Evolutionary conservation across 495 filamentous ascomycete species (phyloP), one percentile per base, ranked within the genome.

Genomic region (Hypoxylon trugodes): DNA sequence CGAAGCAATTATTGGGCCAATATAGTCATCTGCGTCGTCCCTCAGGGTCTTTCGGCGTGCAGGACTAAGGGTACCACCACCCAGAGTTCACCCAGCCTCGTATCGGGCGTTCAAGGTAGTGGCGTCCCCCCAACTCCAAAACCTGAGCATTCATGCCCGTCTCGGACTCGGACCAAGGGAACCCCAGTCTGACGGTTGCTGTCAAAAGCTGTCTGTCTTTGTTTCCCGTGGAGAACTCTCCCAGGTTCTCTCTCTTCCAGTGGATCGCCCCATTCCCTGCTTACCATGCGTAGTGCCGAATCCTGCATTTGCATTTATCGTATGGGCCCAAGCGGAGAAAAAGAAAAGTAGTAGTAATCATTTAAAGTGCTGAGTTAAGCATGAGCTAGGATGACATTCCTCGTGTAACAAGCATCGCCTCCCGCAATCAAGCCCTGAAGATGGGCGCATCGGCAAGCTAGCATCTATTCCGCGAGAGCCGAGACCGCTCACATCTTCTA

Each of bases 131-230:
- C 9, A 15, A 26, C 30, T 59, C 37, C 48, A 28, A n/a, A 40
- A 35, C 28, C 51, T 26, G 53, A 25, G 28, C 47, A 8, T 45
- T 58, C 47, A 67, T 67, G 64, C 64, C 64, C 64, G 64, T 62
- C 48, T 67, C 64, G 64, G 64, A 61, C 33, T 38, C 58, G 64
- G 64, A 59, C 46, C 53, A 67, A 67, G 53, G 64, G 64, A 59
- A 53, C 58, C 58, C 64, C 48, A 57, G 64, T 58, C 28, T 58
- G 45, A 28, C 26, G 36, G 19, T 4, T 33, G 43, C 18, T 66
- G 37, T 60, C 32, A 56, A 22, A 37, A 42, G 38, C 21, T 32
- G 33, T n/a, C 37, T 40, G 22, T 35, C 18, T 57, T 9, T 36
- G 30, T 25, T 55, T 52, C 35, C 45, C 45, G 45, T 51, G 63